Percentiles rank a stretch among this genome's conserved stretches.
Evolutionary conservation across 352 stramenopile species (phyloP).

Genomic region (Phytophthora cryptogea): DNA sequence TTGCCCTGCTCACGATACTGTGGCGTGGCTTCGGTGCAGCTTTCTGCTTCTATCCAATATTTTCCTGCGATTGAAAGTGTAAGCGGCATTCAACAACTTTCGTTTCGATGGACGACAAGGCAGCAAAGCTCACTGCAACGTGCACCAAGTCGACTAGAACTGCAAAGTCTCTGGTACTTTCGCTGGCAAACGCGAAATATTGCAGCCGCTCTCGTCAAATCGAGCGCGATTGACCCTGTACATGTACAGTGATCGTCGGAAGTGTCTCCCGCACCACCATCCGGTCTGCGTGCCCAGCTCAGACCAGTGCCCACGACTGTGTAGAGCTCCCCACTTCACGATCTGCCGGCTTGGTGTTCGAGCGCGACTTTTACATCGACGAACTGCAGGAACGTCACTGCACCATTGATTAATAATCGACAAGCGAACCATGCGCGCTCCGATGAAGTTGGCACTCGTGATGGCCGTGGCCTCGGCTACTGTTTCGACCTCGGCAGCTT

Average conservation of each 20-base stretch:
- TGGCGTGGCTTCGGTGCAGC: conserved; percentile 13
- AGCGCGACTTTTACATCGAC: conserved; percentile 15
- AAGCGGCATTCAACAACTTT: conserved; percentile 11
- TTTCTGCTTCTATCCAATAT: conserved; percentile 20
- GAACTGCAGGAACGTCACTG: background rate
- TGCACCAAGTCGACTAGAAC: conserved; percentile 15
- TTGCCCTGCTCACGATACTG: conserved; percentile 6
- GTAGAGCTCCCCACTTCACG: conserved; percentile 13
- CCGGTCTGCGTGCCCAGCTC: conserved; percentile 28
- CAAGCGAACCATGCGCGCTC: conserved; percentile 17
- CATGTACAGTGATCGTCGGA: conserved; percentile 31
- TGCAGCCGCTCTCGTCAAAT: conserved; percentile 29
- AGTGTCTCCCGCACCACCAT: conserved; percentile 28
- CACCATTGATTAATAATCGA: background rate
- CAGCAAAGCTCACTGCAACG: conserved; percentile 17
- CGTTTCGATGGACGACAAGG: conserved; percentile 25
- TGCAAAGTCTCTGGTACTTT: conserved; percentile 16
- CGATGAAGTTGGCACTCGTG: conserved; percentile 35
- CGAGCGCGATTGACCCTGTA: conserved; percentile 8
- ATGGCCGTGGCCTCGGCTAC: conserved; percentile 31
- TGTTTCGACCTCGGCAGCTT: conserved; percentile 16
- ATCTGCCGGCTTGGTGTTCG: conserved; percentile 33
- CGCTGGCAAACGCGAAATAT: conserved; percentile 31
- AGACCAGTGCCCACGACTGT: conserved; percentile 2
- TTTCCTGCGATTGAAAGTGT: conserved; percentile 16